A percentile compares a stretch with the other conserved stretches of the same genome.
These are phyloP conservation scores for Marasmius oreades DNA, from an alignment of 1,284 basidiomycete species.

Conservation along the genomic window DNA sequence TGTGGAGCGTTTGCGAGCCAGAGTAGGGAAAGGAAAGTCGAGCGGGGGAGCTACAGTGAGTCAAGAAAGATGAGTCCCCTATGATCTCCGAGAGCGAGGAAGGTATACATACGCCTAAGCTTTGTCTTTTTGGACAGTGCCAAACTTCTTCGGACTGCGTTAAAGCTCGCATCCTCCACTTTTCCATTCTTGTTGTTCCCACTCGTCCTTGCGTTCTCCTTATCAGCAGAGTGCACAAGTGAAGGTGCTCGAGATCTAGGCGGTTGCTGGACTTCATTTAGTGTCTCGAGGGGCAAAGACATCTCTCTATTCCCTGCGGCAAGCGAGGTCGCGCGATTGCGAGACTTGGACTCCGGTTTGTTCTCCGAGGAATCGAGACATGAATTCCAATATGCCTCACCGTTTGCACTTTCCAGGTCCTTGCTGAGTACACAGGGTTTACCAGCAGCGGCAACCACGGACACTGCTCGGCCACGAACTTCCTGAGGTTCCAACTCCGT, in stretches of 20 bases:
- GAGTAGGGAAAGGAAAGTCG: constrained; percentile 20
- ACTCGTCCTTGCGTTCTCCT: constrained; percentile 50
- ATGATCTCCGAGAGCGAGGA: constrained; percentile 10
- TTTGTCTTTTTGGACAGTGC: constrained; percentile 39
- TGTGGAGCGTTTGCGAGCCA: constrained; percentile 20
- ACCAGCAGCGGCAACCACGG: constrained; percentile 9
- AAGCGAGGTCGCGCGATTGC: background rate
- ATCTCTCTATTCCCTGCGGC: background rate
- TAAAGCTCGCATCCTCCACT: constrained; percentile 30
- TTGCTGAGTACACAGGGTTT: background rate
- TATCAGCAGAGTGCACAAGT: constrained; percentile 25
- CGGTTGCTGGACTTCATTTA: background rate
- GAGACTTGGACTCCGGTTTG: background rate
- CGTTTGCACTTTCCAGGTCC: background rate
- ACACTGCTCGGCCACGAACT: constrained; percentile 3
- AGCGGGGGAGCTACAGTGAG: constrained; percentile 24
- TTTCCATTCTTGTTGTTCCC: constrained; percentile 36
- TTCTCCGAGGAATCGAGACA: background rate
- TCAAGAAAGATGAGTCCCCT: constrained; percentile 15
- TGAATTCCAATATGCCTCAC: background rate
- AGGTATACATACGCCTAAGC: constrained; percentile 35
- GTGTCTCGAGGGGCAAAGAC: background rate
- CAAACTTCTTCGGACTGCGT: constrained; percentile 44
- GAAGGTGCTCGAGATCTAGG: background rate
- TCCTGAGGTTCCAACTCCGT: background rate